These are phyloP conservation scores for Codiaeum variegatum DNA, from an alignment of 441 rosid species.

Conservation along the genomic window DNA sequence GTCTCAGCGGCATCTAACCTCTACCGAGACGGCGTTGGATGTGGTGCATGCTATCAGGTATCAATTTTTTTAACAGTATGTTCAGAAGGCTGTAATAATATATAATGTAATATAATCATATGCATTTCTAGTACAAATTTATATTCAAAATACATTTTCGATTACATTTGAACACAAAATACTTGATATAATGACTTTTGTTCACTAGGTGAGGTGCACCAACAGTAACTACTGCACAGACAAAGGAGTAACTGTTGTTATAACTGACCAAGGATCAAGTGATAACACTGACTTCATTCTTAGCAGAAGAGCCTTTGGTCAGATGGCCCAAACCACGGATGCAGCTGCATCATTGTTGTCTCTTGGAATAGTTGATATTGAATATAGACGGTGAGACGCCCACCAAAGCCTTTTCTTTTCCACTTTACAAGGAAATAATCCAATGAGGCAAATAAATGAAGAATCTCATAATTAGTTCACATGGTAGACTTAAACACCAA, in stretches of 20 bases:
- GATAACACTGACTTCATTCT: constrained; percentile 51
- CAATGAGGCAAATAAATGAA: neutral
- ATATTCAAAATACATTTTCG: too few species aligned
- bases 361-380: constrained; percentile 48
- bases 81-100: too few species aligned
- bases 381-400: constrained; percentile 53
- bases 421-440: neutral
- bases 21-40: constrained; percentile 58
- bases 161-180: too few species aligned
- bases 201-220: constrained; percentile 52
- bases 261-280: constrained; percentile 62
- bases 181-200: neutral
- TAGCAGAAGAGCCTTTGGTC: constrained; percentile 45
- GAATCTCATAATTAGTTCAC: neutral
- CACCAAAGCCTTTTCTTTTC: neutral
- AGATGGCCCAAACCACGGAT: constrained; percentile 52
- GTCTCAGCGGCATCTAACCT: constrained; percentile 61
- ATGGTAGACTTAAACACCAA: neutral
- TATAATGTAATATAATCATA: too few species aligned
- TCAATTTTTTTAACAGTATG: too few species aligned
- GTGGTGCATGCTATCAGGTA: constrained; percentile 81
- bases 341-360: constrained; percentile 41
- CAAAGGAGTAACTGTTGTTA: constrained; percentile 45
- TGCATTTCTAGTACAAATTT: too few species aligned
- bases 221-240: constrained; percentile 45